Percentiles rank a stretch among this genome's conserved stretches.
These are phyloP conservation scores for Ustilago hordei DNA, from an alignment of 1,284 basidiomycete species.

Conservation along the genomic window DNA sequence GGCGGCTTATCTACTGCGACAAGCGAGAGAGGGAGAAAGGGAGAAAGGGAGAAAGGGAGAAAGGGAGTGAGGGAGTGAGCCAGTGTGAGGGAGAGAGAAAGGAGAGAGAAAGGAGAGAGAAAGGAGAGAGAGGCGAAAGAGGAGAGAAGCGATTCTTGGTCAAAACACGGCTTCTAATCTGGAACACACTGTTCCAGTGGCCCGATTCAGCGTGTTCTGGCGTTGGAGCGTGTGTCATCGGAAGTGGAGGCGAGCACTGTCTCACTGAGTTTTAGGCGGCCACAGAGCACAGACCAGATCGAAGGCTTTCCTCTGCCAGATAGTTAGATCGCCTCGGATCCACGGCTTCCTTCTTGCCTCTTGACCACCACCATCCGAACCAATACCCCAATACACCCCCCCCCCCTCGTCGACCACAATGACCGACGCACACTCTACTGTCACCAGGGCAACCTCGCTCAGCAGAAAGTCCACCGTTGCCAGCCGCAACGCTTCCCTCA, in stretches of 20 bases:
- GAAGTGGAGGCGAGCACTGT: background rate
- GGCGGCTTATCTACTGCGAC: too few species aligned
- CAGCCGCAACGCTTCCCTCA: conserved; percentile 70
- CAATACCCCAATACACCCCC: conserved; percentile 10
- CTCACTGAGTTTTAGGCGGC: background rate
- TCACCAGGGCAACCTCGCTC: conserved; percentile 65
- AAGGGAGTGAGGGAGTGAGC: background rate
- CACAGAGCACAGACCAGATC: background rate
- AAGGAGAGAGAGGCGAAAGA: background rate
- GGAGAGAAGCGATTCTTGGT: conserved; percentile 16
- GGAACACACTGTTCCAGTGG: conserved; percentile 24
- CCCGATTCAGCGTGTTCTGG: background rate
- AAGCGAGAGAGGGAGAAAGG: too few species aligned
- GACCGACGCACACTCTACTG: conserved; percentile 67
- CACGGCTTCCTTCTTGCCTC: conserved; percentile 6
- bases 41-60: too few species aligned
- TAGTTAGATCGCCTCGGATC: background rate
- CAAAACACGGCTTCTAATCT: conserved; percentile 15
- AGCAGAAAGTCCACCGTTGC: conserved; percentile 69
- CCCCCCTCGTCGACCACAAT: conserved; percentile 43
- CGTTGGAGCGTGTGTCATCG: conserved; percentile 11
- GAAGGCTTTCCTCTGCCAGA: conserved; percentile 8
- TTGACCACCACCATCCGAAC: conserved; percentile 35
- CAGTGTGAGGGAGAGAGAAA: background rate
- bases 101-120: background rate